Conservation (phyloP, 2,329 filamentous ascomycete genomes). For the Fusarium sp. region DNA sequence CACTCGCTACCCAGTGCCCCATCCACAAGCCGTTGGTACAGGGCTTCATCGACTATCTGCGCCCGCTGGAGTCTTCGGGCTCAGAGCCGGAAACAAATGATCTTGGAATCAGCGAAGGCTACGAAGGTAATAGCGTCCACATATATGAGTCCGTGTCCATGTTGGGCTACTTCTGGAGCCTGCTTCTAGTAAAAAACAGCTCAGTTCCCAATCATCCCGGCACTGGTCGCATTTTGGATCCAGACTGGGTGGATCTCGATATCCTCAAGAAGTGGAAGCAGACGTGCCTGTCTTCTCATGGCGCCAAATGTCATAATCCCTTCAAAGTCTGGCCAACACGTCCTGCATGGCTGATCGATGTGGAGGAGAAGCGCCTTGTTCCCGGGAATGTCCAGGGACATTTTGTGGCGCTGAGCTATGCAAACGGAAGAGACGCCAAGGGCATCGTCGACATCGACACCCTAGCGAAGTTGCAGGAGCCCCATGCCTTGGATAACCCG, state of each 20-base stretch:
- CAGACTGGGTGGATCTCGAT: slow-evolving; percentile 13
- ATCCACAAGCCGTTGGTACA: slow-evolving; percentile 5
- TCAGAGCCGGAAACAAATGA: background rate
- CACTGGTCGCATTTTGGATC: slow-evolving; percentile 11
- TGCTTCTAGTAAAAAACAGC: slow-evolving; percentile 1
- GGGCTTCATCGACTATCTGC: background rate
- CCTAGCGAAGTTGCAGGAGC: background rate
- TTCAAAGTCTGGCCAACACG: slow-evolving; percentile 4
- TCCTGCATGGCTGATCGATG: slow-evolving; percentile 23
- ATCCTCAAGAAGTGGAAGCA: slow-evolving; percentile 14
- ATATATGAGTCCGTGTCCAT: background rate
- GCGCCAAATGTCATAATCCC: slow-evolving; percentile 9
- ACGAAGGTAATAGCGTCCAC: background rate
- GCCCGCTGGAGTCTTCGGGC: background rate
- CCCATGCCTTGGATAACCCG: background rate
- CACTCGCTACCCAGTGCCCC: background rate
- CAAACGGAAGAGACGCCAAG: background rate
- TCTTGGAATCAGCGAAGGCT: background rate
- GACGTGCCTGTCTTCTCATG: background rate
- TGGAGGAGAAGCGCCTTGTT: slow-evolving; percentile 1
- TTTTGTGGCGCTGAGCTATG: slow-evolving; percentile 22
- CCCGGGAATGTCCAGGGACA: background rate
- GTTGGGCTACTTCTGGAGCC: background rate
- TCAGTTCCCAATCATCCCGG: background rate
- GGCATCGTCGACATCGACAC: fast-evolving